A percentile compares a stretch with the other conserved stretches of the same genome.
Evolutionary conservation across 495 filamentous ascomycete genomes (phyloP).

Genomic region (Corynascus novoguineensis): DNA sequence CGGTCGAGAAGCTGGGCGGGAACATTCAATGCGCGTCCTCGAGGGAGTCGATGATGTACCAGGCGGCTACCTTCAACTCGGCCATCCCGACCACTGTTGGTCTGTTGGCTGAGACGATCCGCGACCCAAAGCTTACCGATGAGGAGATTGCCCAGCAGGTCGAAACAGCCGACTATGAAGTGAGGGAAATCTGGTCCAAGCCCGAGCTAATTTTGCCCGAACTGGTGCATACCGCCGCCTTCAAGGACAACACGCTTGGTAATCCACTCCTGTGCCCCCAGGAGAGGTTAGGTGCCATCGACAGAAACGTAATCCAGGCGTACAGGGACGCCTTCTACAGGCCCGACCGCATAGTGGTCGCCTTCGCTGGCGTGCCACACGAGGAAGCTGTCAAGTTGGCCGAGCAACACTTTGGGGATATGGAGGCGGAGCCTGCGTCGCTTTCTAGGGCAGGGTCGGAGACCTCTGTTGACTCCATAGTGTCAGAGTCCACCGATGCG

Average conservation of each 20-base stretch:
- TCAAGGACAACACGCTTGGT: conserved; percentile 89
- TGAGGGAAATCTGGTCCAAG: conserved; percentile 95
- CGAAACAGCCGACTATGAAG: conserved; percentile 88
- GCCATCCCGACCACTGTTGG: conserved; percentile 77
- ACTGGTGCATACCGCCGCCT: conserved; percentile 89
- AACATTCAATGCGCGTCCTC: conserved; percentile 96
- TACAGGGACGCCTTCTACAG: conserved; percentile 82
- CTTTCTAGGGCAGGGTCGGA: conserved; percentile 55
- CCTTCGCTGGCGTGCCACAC: conserved; percentile 89
- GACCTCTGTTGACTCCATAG: conserved; percentile 38
- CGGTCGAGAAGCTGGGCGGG: conserved; percentile 78
- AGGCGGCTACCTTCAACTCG: conserved; percentile 95
- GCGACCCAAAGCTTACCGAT: conserved; percentile 82
- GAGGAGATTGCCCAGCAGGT: conserved; percentile 83
- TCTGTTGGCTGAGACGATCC: conserved; percentile 89
- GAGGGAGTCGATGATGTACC: conserved; percentile 96
- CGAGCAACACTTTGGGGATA: conserved; percentile 84
- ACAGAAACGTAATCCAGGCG: conserved; percentile 64
- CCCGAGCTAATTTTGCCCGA: conserved; percentile 95
- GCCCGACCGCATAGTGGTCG: conserved; percentile 86
- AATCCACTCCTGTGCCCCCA: conserved; percentile 88
- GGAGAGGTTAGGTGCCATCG: conserved; percentile 72
- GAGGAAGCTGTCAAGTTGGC: conserved; percentile 71
- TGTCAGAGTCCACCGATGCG: conserved; percentile 39
- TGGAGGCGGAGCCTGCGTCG: conserved; percentile 54